Percentiles rank a stretch among this genome's conserved stretches.
These are phyloP conservation scores for Cryomyces minteri DNA, from an alignment of 495 filamentous ascomycete species.

Conservation along the genomic window DNA sequence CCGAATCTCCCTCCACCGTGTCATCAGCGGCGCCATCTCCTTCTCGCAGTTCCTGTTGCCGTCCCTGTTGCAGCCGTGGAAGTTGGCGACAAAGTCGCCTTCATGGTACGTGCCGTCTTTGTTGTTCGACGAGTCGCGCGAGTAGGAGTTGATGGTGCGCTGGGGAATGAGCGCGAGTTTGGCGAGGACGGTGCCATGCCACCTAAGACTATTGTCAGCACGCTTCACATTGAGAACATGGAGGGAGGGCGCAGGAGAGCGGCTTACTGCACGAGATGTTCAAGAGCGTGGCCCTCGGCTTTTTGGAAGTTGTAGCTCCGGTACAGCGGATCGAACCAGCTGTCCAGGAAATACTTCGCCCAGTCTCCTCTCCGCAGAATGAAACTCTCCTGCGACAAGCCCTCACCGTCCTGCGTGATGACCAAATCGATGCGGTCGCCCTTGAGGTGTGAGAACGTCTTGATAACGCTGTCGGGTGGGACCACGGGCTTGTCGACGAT, in stretches of 20 bases:
- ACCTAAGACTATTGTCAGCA: constrained; percentile 48
- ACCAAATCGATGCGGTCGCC: constrained; percentile 66
- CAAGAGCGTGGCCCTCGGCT: constrained; percentile 82
- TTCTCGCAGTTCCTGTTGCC: constrained; percentile 43
- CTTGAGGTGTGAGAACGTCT: constrained; percentile 69
- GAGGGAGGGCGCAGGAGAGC: background rate
- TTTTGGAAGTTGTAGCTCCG: constrained; percentile 90
- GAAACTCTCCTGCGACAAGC: constrained; percentile 59
- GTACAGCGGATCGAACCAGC: constrained; percentile 92
- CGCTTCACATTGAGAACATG: too few species aligned
- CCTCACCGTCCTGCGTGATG: constrained; percentile 66
- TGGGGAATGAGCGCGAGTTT: constrained; percentile 77
- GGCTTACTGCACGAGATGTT: constrained; percentile 24
- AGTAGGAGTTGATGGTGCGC: constrained; percentile 61
- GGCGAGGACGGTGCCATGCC: constrained; percentile 95
- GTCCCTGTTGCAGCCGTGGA: constrained; percentile 47
- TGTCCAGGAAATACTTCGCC: constrained; percentile 81
- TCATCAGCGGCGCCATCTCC: constrained; percentile 33
- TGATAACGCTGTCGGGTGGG: constrained; percentile 89
- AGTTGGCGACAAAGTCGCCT: constrained; percentile 71
- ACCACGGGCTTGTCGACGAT: constrained; percentile 72
- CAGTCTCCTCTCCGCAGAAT: constrained; percentile 73
- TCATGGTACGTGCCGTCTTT: constrained; percentile 46
- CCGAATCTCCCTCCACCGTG: constrained; percentile 6
- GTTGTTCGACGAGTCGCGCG: constrained; percentile 26